Percentiles rank a stretch among this genome's conserved stretches.
Conservation (phyloP, 225 moss, liverwort and hornwort genomes). For the Antitrichia curtipendula region DNA sequence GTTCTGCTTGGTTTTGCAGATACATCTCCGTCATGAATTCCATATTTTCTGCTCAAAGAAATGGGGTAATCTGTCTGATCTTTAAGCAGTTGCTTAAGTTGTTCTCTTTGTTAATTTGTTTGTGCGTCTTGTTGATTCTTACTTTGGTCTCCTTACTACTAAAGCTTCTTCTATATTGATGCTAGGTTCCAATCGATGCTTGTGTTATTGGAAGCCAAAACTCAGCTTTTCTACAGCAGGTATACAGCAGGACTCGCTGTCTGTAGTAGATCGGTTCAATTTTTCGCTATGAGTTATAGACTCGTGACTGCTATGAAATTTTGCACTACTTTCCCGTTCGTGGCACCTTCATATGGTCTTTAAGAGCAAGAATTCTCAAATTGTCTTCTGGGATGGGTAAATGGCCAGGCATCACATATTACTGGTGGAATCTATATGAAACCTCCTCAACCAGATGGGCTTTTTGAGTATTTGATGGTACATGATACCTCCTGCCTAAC, state of each 20-base stretch:
- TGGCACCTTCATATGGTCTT: neutral
- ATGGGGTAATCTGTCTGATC: constrained; percentile 33
- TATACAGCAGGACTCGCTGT: neutral
- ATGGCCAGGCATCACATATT: constrained; percentile 83
- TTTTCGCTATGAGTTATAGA: neutral
- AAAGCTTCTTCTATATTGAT: neutral
- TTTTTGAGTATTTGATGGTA: constrained; percentile 81
- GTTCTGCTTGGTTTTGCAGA: constrained; percentile 40
- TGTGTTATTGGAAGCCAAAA: constrained; percentile 79
- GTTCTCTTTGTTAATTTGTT: neutral
- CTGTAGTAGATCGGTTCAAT: neutral
- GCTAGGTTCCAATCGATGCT: constrained; percentile 86
- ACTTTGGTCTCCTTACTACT: neutral
- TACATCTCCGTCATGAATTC: constrained; percentile 99
- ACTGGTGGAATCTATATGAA: constrained; percentile 94
- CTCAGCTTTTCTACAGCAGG: constrained; percentile 96
- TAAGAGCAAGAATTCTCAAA: neutral
- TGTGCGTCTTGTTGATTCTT: neutral
- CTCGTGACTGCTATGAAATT: neutral
- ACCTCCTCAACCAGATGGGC: constrained; percentile 62
- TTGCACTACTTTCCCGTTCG: neutral
- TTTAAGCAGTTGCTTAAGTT: neutral
- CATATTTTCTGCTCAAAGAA: constrained; percentile 94
- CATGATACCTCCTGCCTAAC: neutral
- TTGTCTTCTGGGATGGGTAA: neutral